A percentile compares a stretch with the other conserved stretches of the same genome.
These are phyloP conservation scores for Beauveria scarabaeidicola DNA, from an alignment of 2,329 filamentous ascomycete genomes.

Conservation along the genomic window DNA sequence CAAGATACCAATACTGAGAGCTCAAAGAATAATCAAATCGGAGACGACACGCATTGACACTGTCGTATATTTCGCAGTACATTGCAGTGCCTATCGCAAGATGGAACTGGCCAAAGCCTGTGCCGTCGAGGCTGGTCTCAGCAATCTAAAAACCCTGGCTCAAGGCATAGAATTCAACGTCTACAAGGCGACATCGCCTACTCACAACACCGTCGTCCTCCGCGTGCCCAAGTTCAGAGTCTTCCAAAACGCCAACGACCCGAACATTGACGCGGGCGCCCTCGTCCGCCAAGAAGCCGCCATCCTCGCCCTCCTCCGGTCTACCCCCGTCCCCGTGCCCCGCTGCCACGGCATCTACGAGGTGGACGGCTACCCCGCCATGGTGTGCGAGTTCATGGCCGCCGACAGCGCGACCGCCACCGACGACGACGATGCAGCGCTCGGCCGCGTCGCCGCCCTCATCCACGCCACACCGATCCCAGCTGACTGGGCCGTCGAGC, in stretches of 20 bases:
- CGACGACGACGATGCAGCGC: background rate
- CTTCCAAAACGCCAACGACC: slow-evolving; percentile 15
- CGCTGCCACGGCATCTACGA: slow-evolving; percentile 6
- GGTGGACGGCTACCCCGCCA: slow-evolving; percentile 12
- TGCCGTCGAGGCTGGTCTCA: slow-evolving; percentile 7
- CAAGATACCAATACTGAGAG: background rate
- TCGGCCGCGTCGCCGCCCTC: slow-evolving; percentile 13
- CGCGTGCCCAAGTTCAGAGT: slow-evolving; percentile 11
- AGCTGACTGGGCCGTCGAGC: slow-evolving; percentile 2
- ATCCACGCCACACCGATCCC: slow-evolving; percentile 11
- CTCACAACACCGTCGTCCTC: slow-evolving; percentile 11
- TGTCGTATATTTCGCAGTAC: background rate
- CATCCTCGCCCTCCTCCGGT: slow-evolving; percentile 12
- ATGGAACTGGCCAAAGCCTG: slow-evolving; percentile 11
- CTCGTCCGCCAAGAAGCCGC: slow-evolving; percentile 13
- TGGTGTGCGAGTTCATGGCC: slow-evolving; percentile 14
- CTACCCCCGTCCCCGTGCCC: slow-evolving; percentile 10
- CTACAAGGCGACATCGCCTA: slow-evolving; percentile 8
- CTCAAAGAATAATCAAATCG: too few relatives aligned
- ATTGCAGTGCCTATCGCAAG: background rate
- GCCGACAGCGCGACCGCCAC: slow-evolving; percentile 1
- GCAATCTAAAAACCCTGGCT: slow-evolving; percentile 8
- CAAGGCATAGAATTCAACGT: slow-evolving; percentile 14
- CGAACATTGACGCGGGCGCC: slow-evolving; percentile 11
- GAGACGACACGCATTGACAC: background rate